phyloP scores from a whole-genome alignment of 441 rosid genomes.

The Lepidium campestre region DNA sequence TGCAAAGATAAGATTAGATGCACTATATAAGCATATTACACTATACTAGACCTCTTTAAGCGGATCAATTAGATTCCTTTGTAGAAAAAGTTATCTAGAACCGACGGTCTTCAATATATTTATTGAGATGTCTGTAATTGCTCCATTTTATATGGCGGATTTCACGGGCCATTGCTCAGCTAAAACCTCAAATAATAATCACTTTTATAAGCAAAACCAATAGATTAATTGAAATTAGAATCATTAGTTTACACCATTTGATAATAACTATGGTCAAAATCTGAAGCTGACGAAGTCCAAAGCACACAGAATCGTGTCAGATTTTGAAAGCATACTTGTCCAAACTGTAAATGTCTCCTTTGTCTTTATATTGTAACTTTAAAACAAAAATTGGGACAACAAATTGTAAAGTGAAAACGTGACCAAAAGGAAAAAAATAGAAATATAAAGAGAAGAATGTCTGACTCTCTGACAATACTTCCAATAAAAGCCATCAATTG shows the following conservation, averaged over 20 bases:
- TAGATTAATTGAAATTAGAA: background rate
- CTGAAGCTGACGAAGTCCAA: slow-evolving; percentile 26
- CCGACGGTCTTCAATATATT: background rate
- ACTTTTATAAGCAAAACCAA: background rate
- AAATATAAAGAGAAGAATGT: slow-evolving; percentile 16
- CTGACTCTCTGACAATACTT: slow-evolving; percentile 15
- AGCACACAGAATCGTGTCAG: slow-evolving; percentile 23
- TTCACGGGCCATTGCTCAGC: background rate
- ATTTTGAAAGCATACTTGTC: slow-evolving; percentile 18
- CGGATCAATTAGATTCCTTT: background rate
- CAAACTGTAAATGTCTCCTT: slow-evolving; percentile 15
- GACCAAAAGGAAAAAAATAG: background rate
- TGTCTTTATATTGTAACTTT: background rate
- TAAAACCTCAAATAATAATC: background rate
- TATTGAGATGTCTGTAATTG: background rate
- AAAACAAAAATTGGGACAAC: slow-evolving; percentile 1
- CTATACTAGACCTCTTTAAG: background rate
- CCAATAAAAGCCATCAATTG: slow-evolving; percentile 6
- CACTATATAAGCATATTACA: background rate
- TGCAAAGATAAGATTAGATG: background rate
- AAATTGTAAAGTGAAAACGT: slow-evolving; percentile 14
- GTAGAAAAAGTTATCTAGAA: background rate
- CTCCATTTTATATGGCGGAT: background rate
- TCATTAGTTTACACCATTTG: slow-evolving; percentile 1
- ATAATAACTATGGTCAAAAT: slow-evolving; percentile 19